phyloP scores from a whole-genome alignment of 768 basidiomycete species.

The Hypsizygus marmoreus region DNA sequence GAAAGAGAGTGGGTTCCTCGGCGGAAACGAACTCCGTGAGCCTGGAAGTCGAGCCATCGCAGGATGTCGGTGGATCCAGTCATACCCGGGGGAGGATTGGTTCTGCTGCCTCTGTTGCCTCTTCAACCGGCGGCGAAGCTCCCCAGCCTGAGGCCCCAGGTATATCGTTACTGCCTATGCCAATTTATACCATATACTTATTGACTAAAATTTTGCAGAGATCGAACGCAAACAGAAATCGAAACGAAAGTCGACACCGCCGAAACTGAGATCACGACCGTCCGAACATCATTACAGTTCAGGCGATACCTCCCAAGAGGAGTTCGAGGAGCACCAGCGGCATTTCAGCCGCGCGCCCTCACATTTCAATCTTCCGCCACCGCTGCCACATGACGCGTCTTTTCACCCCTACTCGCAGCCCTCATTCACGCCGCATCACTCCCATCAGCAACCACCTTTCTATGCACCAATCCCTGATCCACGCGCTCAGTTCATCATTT shows the following conservation, averaged over 20 bases:
- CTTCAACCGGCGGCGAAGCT: conserved; percentile 8
- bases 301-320: conserved; percentile 7
- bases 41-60: not conserved
- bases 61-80: not conserved
- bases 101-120: conserved; percentile 1
- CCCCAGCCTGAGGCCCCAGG: not conserved
- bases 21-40: conserved; percentile 3
- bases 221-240: conserved; percentile 1
- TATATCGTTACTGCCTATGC: not conserved
- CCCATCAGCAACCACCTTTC: conserved; percentile 22
- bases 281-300: conserved; percentile 7
- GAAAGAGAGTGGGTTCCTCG: conserved; percentile 22
- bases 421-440: conserved; percentile 20
- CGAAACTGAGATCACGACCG: conserved; percentile 8
- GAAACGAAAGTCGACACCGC: conserved; percentile 4
- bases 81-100: not conserved
- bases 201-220: conserved; percentile 1
- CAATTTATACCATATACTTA: not conserved
- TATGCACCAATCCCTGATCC: conserved; percentile 39
- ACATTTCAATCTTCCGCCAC: conserved; percentile 15
- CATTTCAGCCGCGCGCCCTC: conserved; percentile 15
- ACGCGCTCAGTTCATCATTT: conserved; percentile 42
- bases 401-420: conserved; percentile 23
- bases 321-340: not conserved
- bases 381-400: conserved; percentile 6